These are phyloP conservation scores for Rhododendron ferrugineum DNA, from an alignment of 148 eudicot genomes.

Conservation along the genomic window DNA sequence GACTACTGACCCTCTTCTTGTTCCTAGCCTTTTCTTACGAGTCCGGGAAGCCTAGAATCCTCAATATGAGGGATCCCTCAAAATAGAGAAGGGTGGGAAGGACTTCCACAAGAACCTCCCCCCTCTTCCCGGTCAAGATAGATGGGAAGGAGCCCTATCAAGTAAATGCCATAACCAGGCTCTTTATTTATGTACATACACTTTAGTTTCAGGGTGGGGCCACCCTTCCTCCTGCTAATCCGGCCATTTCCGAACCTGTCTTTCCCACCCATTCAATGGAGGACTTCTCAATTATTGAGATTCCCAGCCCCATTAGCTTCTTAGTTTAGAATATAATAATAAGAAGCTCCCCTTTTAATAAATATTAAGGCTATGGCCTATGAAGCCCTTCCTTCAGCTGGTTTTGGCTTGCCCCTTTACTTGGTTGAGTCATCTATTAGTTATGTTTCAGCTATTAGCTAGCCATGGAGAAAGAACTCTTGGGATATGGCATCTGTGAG, in stretches of 20 bases:
- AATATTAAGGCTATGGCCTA: neutral
- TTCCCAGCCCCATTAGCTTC: neutral
- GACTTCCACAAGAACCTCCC: slow-evolving; percentile 12
- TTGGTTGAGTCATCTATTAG: neutral
- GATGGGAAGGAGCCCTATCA: slow-evolving; percentile 9
- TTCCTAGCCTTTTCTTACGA: slow-evolving; percentile 8
- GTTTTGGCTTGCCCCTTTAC: neutral
- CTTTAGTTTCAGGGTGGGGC: neutral
- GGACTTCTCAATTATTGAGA: neutral
- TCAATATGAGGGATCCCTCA: neutral
- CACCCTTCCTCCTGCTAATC: neutral
- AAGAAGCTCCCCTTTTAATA: neutral
- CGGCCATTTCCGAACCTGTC: neutral
- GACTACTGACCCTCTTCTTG: neutral
- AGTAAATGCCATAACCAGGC: neutral
- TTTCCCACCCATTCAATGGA: neutral
- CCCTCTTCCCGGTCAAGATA: slow-evolving; percentile 14
- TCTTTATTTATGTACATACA: neutral
- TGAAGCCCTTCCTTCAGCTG: neutral
- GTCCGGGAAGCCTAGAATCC: slow-evolving; percentile 1
- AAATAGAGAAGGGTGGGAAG: slow-evolving; percentile 1
- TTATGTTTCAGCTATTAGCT: neutral
- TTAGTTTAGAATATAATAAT: neutral
- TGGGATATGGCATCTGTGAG: neutral
- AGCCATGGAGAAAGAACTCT: neutral